Conservation (phyloP, 805 yeast genomes). For the Saccharomycopsis fodiens region DNA sequence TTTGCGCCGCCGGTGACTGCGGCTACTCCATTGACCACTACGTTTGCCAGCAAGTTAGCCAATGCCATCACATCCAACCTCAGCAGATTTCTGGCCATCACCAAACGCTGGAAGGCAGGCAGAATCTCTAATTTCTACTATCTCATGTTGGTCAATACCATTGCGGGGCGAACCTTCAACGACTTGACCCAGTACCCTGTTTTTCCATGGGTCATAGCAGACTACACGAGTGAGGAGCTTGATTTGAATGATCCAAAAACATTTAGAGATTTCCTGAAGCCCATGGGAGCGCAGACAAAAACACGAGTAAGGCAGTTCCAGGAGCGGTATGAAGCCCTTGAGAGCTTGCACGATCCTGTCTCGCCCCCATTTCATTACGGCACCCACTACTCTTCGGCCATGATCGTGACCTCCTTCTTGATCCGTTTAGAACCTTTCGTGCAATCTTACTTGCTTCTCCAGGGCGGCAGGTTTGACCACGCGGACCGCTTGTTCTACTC, state of each 20-base stretch:
- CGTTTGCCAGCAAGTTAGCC: conserved; percentile 33
- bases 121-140: conserved; percentile 79
- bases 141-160: conserved; percentile 67
- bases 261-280: conserved; percentile 72
- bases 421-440: conserved; percentile 77
- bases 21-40: conserved; percentile 26
- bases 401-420: conserved; percentile 80
- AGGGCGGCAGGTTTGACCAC: conserved; percentile 85
- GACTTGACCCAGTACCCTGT: conserved; percentile 88
- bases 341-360: conserved; percentile 46
- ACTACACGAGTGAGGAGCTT: conserved; percentile 63
- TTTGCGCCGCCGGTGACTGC: conserved; percentile 14
- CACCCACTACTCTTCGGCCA: conserved; percentile 88
- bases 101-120: conserved; percentile 69
- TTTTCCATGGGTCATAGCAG: conserved; percentile 87
- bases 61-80: conserved; percentile 36
- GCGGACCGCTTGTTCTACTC: conserved; percentile 79
- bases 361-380: conserved; percentile 87
- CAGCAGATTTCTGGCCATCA: conserved; percentile 37
- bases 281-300: conserved; percentile 82
- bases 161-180: conserved; percentile 85
- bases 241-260: conserved; percentile 55
- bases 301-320: conserved; percentile 54
- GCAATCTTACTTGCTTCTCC: conserved; percentile 66
- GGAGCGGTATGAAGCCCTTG: conserved; percentile 67